Evolutionary conservation across 2,329 filamentous ascomycete species (phyloP).

Genomic region (Metarhizium album): DNA sequence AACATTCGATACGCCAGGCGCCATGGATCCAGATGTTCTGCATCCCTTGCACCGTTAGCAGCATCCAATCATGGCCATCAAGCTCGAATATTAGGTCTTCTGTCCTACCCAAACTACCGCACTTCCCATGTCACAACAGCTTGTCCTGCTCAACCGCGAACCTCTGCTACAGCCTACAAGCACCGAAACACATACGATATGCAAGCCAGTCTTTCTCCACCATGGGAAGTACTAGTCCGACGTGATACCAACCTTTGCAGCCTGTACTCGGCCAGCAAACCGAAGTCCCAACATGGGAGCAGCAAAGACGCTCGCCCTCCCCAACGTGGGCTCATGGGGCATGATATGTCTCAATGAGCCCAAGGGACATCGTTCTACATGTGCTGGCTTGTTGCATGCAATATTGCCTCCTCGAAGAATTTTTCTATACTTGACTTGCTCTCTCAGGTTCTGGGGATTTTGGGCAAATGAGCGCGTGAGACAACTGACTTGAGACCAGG

Average conservation of each 20-base stretch:
- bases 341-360: background rate
- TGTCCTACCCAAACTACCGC: background rate
- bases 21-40: background rate
- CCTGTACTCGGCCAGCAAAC: background rate
- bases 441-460: background rate
- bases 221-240: constrained; percentile 1
- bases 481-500: background rate
- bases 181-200: constrained; percentile 5
- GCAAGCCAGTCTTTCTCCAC: constrained; percentile 3
- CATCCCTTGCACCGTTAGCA: background rate
- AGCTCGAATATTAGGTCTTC: background rate
- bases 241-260: constrained; percentile 2
- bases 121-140: constrained; percentile 8
- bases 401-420: background rate
- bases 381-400: background rate
- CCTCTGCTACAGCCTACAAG: constrained; percentile 6
- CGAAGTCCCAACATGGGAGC: background rate
- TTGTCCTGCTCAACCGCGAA: constrained; percentile 12
- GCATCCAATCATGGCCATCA: background rate
- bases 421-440: background rate
- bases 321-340: background rate
- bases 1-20: background rate
- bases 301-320: background rate
- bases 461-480: background rate
- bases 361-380: background rate